phyloP scores from a whole-genome alignment of 257 asterid species.

The Petunia axillaris region DNA sequence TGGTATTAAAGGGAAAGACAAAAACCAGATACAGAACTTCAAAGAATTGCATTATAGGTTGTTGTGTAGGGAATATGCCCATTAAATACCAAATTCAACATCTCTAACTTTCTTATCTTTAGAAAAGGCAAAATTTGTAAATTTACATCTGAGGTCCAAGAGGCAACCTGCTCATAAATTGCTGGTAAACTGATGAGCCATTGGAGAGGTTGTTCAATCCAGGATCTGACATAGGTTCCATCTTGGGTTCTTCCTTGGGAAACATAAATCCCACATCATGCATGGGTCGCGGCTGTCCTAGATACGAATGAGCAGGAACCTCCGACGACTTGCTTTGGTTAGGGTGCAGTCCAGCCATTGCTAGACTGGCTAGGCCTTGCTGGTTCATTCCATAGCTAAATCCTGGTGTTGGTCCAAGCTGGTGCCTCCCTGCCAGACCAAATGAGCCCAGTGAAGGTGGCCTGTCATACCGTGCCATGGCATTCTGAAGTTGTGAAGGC shows the following conservation, averaged over 20 bases:
- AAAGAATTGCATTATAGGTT: conserved; percentile 14
- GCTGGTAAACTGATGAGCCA: conserved; percentile 59
- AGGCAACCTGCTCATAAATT: conserved; percentile 64
- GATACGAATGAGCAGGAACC: conserved; percentile 45
- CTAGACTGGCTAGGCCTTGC: conserved; percentile 42
- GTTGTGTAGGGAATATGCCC: conserved; percentile 16
- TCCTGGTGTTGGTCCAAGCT: conserved; percentile 50
- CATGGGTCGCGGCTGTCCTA: conserved; percentile 45
- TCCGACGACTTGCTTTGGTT: conserved; percentile 46
- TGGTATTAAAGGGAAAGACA: neutral
- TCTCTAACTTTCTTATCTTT: conserved; percentile 26
- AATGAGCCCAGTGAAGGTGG: conserved; percentile 45
- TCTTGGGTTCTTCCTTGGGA: conserved; percentile 61
- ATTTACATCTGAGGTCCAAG: conserved; percentile 70
- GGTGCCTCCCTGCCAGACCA: conserved; percentile 48
- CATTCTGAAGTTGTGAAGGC: conserved; percentile 55
- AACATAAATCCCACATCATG: conserved; percentile 48
- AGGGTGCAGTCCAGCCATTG: conserved; percentile 49
- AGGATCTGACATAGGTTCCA: conserved; percentile 54
- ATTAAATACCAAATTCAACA: conserved; percentile 26
- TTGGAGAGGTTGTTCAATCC: conserved; percentile 48
- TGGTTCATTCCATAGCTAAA: conserved; percentile 61
- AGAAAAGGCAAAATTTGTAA: conserved; percentile 30
- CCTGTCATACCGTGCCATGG: conserved; percentile 49
- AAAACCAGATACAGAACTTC: neutral